Conservation (phyloP, 2,329 filamentous ascomycete genomes). For the Fusarium transvaalense region DNA sequence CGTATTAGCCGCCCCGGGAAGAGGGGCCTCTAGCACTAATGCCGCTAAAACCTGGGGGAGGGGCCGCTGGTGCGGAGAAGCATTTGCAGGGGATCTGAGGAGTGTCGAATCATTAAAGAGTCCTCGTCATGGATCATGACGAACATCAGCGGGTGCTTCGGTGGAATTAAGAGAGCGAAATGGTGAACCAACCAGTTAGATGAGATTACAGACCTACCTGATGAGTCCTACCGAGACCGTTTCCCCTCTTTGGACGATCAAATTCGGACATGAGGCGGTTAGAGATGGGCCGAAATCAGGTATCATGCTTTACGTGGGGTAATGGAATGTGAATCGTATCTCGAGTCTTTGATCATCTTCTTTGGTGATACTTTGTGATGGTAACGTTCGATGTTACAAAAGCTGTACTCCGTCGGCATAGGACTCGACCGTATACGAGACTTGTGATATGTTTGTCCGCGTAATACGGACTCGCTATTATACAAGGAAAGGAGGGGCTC, state of each 20-base stretch:
- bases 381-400: neutral
- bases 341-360: neutral
- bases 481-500: neutral
- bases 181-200: conserved; percentile 2
- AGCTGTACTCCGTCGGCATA: neutral
- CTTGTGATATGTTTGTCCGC: neutral
- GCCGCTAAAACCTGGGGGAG: conserved; percentile 43
- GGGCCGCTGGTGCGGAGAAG: conserved; percentile 30
- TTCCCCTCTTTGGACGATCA: conserved; percentile 36
- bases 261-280: conserved; percentile 28
- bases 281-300: conserved; percentile 31
- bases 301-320: conserved; percentile 25
- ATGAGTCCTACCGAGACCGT: conserved; percentile 26
- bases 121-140: conserved; percentile 26
- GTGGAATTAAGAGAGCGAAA: conserved; percentile 18
- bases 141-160: conserved; percentile 32
- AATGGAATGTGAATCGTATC: neutral
- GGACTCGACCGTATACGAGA: neutral
- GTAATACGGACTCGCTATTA: neutral
- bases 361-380: neutral
- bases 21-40: conserved; percentile 31
- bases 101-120: conserved; percentile 24
- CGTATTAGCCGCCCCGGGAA: conserved; percentile 39
- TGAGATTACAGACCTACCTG: conserved; percentile 18
- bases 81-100: conserved; percentile 14